Evolutionary conservation across 2,329 filamentous ascomycete genomes (phyloP).

Genomic region (Ceratocystiopsis sp.): DNA sequence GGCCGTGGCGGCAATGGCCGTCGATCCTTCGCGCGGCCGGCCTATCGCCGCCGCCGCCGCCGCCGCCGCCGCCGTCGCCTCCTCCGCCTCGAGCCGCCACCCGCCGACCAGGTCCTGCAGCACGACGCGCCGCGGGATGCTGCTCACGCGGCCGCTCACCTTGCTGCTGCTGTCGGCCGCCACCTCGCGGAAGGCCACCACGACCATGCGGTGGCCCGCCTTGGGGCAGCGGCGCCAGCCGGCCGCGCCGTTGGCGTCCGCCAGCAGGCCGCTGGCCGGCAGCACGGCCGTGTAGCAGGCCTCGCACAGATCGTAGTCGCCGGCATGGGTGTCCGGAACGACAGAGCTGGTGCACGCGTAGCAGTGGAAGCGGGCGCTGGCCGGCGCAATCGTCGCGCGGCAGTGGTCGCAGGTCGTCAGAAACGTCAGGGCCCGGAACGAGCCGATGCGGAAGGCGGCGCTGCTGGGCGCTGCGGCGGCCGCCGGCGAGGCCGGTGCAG

Average conservation of each 20-base stretch:
- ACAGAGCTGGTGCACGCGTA: conserved; percentile 46
- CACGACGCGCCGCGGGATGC: conserved; percentile 48
- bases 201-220: conserved; percentile 66
- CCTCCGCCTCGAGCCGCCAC: conserved; percentile 44
- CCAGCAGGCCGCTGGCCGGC: conserved; percentile 33
- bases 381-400: conserved; percentile 51
- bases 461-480: conserved; percentile 25
- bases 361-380: conserved; percentile 62
- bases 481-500: conserved; percentile 24
- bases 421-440: conserved; percentile 54
- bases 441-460: conserved; percentile 30
- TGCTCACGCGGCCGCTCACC: too few relatives aligned
- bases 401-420: conserved; percentile 68
- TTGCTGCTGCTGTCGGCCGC: conserved; percentile 23
- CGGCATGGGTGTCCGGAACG: conserved; percentile 28
- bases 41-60: conserved; percentile 7
- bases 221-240: conserved; percentile 69
- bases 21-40: background rate
- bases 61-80: conserved; percentile 17
- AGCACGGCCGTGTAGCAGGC: conserved; percentile 52
- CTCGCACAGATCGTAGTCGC: conserved; percentile 78
- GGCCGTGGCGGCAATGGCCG: background rate
- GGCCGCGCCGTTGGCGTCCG: conserved; percentile 53
- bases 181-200: conserved; percentile 57
- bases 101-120: conserved; percentile 66